A percentile compares a stretch with the other conserved stretches of the same genome.
These are phyloP conservation scores for Gliomastix tumulicola DNA, from an alignment of 2,329 filamentous ascomycete species.

Conservation along the genomic window DNA sequence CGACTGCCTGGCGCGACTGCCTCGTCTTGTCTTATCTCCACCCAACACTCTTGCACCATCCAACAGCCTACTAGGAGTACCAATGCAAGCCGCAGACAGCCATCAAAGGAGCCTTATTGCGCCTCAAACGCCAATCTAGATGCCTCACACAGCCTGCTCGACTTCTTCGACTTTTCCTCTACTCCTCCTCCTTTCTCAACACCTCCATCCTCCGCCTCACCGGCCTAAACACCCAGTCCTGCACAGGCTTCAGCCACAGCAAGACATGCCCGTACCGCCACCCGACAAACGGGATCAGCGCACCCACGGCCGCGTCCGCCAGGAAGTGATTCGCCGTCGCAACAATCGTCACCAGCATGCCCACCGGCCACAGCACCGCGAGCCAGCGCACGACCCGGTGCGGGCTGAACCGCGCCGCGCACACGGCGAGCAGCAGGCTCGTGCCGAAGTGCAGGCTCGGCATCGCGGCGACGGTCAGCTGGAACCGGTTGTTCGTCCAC, in stretches of 20 bases:
- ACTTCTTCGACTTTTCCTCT: too few species aligned
- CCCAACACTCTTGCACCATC: too few species aligned
- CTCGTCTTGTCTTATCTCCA: too few species aligned
- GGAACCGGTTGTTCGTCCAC: slow-evolving; percentile 38
- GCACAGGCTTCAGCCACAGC: slow-evolving; percentile 15
- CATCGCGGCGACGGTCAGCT: slow-evolving; percentile 41
- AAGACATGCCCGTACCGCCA: slow-evolving; percentile 21
- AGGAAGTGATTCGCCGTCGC: slow-evolving; percentile 32
- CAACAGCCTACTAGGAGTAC: too few species aligned
- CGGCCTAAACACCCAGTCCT: slow-evolving; percentile 18
- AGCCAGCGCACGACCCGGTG: slow-evolving; percentile 25
- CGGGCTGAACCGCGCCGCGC: slow-evolving; percentile 27
- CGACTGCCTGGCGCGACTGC: too few species aligned
- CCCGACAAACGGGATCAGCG: slow-evolving; percentile 21
- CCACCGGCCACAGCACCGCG: slow-evolving; percentile 31
- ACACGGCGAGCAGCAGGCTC: slow-evolving; percentile 24
- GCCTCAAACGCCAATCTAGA: too few species aligned
- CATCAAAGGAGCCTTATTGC: too few species aligned
- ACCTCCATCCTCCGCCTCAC: slow-evolving; percentile 7
- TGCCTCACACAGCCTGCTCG: too few species aligned
- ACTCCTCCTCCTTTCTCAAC: slow-evolving; percentile 4
- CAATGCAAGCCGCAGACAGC: too few species aligned
- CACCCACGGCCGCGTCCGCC: slow-evolving; percentile 24
- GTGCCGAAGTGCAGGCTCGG: slow-evolving; percentile 40
- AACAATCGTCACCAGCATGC: slow-evolving; percentile 32